Evolutionary conservation across 116 monocot species (phyloP).

Genomic region (Phalaenopsis hybrid): DNA sequence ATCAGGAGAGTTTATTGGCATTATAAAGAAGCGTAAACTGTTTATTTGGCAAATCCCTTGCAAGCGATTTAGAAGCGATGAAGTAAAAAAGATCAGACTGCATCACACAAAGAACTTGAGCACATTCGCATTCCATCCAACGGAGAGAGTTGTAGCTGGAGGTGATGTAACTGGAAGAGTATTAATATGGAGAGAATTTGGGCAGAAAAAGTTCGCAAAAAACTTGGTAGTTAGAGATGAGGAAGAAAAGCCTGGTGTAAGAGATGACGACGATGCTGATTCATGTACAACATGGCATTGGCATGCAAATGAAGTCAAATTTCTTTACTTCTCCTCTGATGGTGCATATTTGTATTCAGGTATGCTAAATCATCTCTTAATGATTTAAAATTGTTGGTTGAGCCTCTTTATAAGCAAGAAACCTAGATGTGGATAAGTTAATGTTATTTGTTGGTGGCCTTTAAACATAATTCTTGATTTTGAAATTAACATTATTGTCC

Average conservation of each 20-base stretch:
- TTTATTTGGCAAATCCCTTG: constrained; percentile 66
- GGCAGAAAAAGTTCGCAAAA: constrained; percentile 39
- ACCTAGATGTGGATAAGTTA: not conserved
- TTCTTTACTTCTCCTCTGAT: constrained; percentile 82
- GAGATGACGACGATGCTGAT: constrained; percentile 71
- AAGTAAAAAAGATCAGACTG: constrained; percentile 71
- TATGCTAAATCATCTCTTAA: constrained; percentile 13
- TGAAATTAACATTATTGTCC: not conserved
- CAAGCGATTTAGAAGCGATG: constrained; percentile 34
- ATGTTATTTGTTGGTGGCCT: not conserved
- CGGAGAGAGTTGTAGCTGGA: constrained; percentile 70
- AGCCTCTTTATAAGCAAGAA: not conserved
- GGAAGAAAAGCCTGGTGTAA: constrained; percentile 60
- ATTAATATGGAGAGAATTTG: constrained; percentile 89
- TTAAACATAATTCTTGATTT: not conserved
- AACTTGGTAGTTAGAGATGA: constrained; percentile 18
- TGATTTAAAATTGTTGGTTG: not conserved
- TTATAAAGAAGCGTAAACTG: constrained; percentile 55
- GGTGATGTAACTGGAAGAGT: constrained; percentile 93
- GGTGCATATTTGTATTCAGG: constrained; percentile 96
- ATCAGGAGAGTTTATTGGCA: constrained; percentile 67
- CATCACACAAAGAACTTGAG: constrained; percentile 75
- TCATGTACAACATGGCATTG: constrained; percentile 91
- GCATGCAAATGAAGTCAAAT: constrained; percentile 69
- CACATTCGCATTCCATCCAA: constrained; percentile 86